Conservation (phyloP, 75 land plant genomes). For the Chamaecyparis obtusa region DNA sequence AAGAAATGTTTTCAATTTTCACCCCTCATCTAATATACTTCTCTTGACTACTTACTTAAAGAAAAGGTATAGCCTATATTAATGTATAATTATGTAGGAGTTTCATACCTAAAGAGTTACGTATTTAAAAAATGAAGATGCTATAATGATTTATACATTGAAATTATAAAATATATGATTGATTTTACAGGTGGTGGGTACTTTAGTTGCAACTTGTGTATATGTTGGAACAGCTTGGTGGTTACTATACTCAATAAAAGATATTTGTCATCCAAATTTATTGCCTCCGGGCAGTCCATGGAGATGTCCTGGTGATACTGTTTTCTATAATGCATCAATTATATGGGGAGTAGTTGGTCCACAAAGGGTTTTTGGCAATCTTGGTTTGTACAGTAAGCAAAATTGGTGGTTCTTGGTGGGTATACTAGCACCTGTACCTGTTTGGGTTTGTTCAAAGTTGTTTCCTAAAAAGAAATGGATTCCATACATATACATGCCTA, state of each 20-base stretch:
- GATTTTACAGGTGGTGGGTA: constrained; percentile 31
- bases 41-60: too few relatives aligned
- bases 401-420: constrained; percentile 45
- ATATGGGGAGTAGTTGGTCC: constrained; percentile 62
- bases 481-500: constrained; percentile 31
- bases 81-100: too few relatives aligned
- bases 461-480: constrained; percentile 33
- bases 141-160: background rate
- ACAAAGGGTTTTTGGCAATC: constrained; percentile 29
- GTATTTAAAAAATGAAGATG: background rate
- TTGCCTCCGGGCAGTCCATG: constrained; percentile 42
- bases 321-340: constrained; percentile 41
- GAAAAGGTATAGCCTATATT: too few relatives aligned
- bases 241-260: constrained; percentile 26
- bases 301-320: constrained; percentile 53
- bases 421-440: constrained; percentile 34
- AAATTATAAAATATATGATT: background rate
- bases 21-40: too few relatives aligned
- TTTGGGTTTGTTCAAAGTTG: constrained; percentile 19
- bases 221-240: constrained; percentile 41
- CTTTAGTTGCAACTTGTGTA: constrained; percentile 19
- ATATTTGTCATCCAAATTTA: constrained; percentile 27
- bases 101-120: too few relatives aligned
- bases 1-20: too few relatives aligned
- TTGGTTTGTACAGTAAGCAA: constrained; percentile 26